A percentile compares a stretch with the other conserved stretches of the same genome.
Evolutionary conservation across 257 asterid genomes (phyloP).

Genomic region (Gentiana straminea): DNA sequence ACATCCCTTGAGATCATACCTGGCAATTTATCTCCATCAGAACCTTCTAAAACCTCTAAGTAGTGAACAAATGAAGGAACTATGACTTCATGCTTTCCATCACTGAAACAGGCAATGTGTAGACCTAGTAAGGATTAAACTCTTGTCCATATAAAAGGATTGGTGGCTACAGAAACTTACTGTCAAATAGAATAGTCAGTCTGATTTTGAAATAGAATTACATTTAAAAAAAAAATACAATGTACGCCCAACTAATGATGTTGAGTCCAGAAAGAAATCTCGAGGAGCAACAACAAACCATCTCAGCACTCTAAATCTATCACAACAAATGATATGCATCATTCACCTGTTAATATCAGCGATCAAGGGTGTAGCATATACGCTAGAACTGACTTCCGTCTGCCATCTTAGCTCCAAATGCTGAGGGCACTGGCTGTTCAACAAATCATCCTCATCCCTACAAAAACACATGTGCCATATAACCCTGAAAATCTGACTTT

Average conservation of each 20-base stretch:
- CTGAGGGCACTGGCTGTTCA: slow-evolving; percentile 95
- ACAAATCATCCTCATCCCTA: slow-evolving; percentile 82
- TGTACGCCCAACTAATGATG: background rate
- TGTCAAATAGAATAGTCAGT: background rate
- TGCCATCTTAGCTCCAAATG: slow-evolving; percentile 98
- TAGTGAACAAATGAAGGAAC: slow-evolving; percentile 97
- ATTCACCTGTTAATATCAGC: slow-evolving; percentile 94
- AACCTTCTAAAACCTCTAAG: slow-evolving; percentile 96
- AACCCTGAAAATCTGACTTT: background rate
- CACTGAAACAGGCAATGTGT: slow-evolving; percentile 34
- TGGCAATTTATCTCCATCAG: slow-evolving; percentile 98
- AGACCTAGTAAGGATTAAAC: slow-evolving; percentile 8
- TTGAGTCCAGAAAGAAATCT: no score
- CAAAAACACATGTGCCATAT: slow-evolving; percentile 8
- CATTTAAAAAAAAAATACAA: background rate
- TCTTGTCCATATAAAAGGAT: background rate
- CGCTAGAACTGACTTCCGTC: slow-evolving; percentile 96
- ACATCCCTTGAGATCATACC: slow-evolving; percentile 25
- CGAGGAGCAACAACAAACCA: no score
- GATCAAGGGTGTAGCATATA: slow-evolving; percentile 82
- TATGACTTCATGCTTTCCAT: slow-evolving; percentile 93
- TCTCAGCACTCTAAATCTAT: no score
- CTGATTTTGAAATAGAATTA: background rate
- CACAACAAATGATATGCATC: background rate
- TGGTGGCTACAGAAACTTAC: background rate